Percentiles rank a stretch among this genome's conserved stretches.
These are phyloP conservation scores for Blastobotrys ciferrii DNA, from an alignment of 1,139 yeast species.

Conservation along the genomic window DNA sequence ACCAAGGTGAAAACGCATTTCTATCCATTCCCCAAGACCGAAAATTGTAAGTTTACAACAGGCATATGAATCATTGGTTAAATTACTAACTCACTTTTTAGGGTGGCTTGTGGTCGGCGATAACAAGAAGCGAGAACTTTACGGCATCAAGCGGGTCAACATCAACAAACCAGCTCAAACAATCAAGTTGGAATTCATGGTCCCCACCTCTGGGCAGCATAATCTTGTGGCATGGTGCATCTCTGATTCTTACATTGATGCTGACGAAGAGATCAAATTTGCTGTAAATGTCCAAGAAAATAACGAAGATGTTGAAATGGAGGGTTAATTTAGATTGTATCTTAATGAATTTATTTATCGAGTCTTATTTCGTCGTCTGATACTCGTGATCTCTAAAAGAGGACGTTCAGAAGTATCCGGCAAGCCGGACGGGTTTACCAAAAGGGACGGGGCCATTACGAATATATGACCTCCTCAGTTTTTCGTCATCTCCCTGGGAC, in stretches of 20 bases:
- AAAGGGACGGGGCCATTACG: no score
- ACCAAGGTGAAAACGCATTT: slow-evolving; percentile 51
- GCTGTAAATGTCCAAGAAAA: slow-evolving; percentile 45
- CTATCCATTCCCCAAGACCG: slow-evolving; percentile 62
- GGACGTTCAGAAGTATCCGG: neutral
- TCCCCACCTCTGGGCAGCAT: slow-evolving; percentile 62
- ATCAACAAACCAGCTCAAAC: slow-evolving; percentile 53
- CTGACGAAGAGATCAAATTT: slow-evolving; percentile 73
- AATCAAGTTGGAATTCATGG: slow-evolving; percentile 53
- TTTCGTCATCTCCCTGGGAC: no score
- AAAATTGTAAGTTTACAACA: slow-evolving; percentile 43
- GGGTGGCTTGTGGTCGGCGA: slow-evolving; percentile 86
- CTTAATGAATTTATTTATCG: neutral
- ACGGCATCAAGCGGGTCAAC: slow-evolving; percentile 68
- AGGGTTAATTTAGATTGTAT: slow-evolving; percentile 8
- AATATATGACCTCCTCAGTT: no score
- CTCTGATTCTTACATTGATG: slow-evolving; percentile 88
- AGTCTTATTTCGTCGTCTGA: neutral
- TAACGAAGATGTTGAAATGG: slow-evolving; percentile 29
- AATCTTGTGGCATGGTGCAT: slow-evolving; percentile 75
- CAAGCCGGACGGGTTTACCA: no score
- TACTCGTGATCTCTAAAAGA: neutral
- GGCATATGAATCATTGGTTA: no score
- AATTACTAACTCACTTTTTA: slow-evolving; percentile 9
- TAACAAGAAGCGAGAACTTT: slow-evolving; percentile 54